phyloP scores from a whole-genome alignment of 192 early-diverging fungal genomes.

The Coemansia sp. region DNA sequence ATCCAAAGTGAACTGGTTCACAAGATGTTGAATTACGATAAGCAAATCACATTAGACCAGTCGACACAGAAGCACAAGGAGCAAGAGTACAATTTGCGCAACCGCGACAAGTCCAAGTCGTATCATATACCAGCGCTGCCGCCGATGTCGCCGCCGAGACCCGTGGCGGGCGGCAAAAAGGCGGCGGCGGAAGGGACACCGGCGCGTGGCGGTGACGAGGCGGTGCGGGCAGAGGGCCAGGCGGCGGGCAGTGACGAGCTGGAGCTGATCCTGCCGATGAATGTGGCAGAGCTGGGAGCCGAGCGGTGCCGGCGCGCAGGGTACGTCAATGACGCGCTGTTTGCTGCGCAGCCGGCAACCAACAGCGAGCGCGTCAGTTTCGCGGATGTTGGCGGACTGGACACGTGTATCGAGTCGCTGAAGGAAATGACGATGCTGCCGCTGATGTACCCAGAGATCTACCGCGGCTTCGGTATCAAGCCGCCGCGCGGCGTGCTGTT shows the following conservation, averaged over 20 bases:
- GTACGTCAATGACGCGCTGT: constrained; percentile 3
- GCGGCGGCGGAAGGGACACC: background rate
- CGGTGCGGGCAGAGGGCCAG: background rate
- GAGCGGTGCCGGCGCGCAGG: constrained; percentile 26
- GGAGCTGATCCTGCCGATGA: constrained; percentile 25
- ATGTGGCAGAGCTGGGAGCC: constrained; percentile 19
- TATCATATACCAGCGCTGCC: constrained; percentile 3
- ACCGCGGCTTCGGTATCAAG: constrained; percentile 79
- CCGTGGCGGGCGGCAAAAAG: background rate
- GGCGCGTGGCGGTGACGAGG: background rate
- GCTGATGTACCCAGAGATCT: constrained; percentile 87
- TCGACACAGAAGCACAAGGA: no score
- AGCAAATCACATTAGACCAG: no score
- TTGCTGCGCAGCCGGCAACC: background rate
- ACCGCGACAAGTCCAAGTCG: constrained; percentile 6
- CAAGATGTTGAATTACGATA: no score
- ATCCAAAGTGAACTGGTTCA: no score
- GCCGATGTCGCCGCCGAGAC: constrained; percentile 2
- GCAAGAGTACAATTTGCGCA: constrained; percentile 22
- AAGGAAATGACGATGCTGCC: constrained; percentile 98
- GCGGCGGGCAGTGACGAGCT: constrained; percentile 12
- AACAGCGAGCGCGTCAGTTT: constrained; percentile 17
- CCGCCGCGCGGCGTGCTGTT: constrained; percentile 96
- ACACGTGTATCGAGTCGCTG: constrained; percentile 69
- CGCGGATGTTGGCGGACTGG: constrained; percentile 53